These are phyloP conservation scores for Raphanus sativus DNA, from an alignment of 345 rosid genomes.

Conservation along the genomic window DNA sequence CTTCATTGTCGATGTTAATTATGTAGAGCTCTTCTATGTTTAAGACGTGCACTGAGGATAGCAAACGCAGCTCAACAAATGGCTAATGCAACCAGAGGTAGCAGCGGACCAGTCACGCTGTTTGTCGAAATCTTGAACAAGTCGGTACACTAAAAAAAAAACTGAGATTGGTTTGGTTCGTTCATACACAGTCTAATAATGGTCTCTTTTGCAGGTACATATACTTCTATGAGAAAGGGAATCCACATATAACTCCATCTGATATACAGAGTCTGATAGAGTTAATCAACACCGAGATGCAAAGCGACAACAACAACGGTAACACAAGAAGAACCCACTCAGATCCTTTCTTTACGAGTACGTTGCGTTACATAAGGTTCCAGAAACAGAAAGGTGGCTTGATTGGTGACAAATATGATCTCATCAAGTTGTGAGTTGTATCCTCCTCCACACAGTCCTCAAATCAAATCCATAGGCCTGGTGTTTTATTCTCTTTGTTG, in stretches of 20 bases:
- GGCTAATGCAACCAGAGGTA: conserved; percentile 70
- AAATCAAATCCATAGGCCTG: not conserved
- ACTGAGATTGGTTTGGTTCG: not conserved
- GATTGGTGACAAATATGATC: conserved; percentile 52
- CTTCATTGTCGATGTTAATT: not conserved
- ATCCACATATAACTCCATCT: conserved; percentile 57
- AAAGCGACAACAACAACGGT: conserved; percentile 51
- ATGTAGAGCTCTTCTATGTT: conserved; percentile 75
- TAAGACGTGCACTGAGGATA: conserved; percentile 81
- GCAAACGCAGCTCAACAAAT: conserved; percentile 94
- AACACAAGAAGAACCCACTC: conserved; percentile 53
- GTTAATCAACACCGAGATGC: conserved; percentile 67
- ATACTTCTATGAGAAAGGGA: conserved; percentile 81
- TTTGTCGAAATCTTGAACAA: conserved; percentile 87
- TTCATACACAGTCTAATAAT: too few relatives aligned
- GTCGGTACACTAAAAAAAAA: conserved; percentile 40
- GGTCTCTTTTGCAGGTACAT: conserved; percentile 50
- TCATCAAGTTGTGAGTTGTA: conserved; percentile 36
- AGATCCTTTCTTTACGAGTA: conserved; percentile 66
- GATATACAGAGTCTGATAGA: conserved; percentile 74
- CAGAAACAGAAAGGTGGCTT: conserved; percentile 81
- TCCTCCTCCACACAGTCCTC: not conserved
- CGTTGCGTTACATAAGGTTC: conserved; percentile 65
- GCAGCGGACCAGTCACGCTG: conserved; percentile 71
- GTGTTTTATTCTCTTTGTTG: not conserved